Evolutionary conservation across 192 early-diverging fungal genomes (phyloP).

Genomic region (Podila epicladia): DNA sequence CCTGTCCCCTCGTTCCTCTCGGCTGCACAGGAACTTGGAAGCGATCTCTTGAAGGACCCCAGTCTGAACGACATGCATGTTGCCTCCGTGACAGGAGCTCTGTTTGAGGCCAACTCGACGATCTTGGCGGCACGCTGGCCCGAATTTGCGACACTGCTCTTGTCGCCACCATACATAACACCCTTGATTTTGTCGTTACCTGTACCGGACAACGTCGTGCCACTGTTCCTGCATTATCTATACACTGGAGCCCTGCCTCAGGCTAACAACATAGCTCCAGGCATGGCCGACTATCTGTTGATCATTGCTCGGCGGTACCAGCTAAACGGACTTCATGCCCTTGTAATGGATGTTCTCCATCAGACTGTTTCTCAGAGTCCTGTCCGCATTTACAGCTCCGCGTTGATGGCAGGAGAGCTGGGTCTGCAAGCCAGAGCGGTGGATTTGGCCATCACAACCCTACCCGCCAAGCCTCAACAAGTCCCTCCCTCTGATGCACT

Average conservation of each 20-base stretch:
- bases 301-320: conserved; percentile 38
- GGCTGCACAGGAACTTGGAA: conserved; percentile 36
- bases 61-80: conserved; percentile 41
- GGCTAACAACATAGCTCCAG: conserved; percentile 10
- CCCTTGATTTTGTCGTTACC: conserved; percentile 36
- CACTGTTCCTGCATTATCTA: conserved; percentile 40
- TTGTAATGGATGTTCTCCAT: conserved; percentile 30
- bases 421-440: conserved; percentile 47
- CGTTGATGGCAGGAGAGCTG: conserved; percentile 40
- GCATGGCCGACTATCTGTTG: conserved; percentile 34
- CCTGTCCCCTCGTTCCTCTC: conserved; percentile 29
- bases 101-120: conserved; percentile 47
- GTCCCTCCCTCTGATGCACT: background rate
- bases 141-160: conserved; percentile 28
- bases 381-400: conserved; percentile 29
- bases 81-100: conserved; percentile 19
- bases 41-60: conserved; percentile 21
- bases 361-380: conserved; percentile 23
- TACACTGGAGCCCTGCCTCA: conserved; percentile 36
- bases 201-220: conserved; percentile 39
- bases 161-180: conserved; percentile 45
- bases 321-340: conserved; percentile 40
- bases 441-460: conserved; percentile 25
- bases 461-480: conserved; percentile 1
- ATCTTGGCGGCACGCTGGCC: conserved; percentile 43